Evolutionary conservation across 2,329 filamentous ascomycete genomes (phyloP), one percentile per base, ranked within the genome.

Genomic region (Aspergillus bombycis): DNA sequence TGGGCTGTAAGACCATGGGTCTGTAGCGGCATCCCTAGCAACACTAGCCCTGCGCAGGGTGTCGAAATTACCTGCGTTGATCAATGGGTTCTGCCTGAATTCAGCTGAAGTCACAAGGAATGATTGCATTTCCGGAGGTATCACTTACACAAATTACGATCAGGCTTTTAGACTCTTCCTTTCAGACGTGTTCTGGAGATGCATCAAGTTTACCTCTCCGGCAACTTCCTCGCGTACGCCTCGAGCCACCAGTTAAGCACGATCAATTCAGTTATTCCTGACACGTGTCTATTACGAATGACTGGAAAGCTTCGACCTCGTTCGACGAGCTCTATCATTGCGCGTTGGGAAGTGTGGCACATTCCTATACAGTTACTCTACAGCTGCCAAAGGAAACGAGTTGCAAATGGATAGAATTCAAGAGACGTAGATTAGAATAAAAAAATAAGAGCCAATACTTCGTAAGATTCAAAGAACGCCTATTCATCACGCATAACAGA

Each of bases 401-500:
- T 8, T n/a, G 38, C 5, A n/a, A 1, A 41, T 7, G 14, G 16
- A 41, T 8, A 9, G 38, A 4, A n/a, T 19, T 10, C 0, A 16
- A 41, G 2, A 46, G 23, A 46, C 10, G 4, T 23, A 46, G 10
- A 12, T 21, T 14, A 14, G 23, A 23, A 7, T 26, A 19, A n/a
- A 41, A n/a, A 41, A 41, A n/a, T 1, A 19, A n/a, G 12, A n/a
- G 8, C 3, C 3, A 41, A 41, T 19, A 9, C 16, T 19, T 41
- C 38, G 38, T 41, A 41, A n/a, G 7, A 3, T 9, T 41, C 19
- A n/a, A 28, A 28, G 14, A 16, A 32, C 2, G 9, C 0, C 28
- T 28, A 52, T 28, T 26, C 50, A 32, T 34, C 34, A 38, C 32
- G 23, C 32, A 64, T 60, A n/a, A 67, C 64, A 7, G 67, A 67